Base-by-base conservation (phyloP, 495 filamentous ascomycete species). In the Talaromyces trachyspermus region DNA sequence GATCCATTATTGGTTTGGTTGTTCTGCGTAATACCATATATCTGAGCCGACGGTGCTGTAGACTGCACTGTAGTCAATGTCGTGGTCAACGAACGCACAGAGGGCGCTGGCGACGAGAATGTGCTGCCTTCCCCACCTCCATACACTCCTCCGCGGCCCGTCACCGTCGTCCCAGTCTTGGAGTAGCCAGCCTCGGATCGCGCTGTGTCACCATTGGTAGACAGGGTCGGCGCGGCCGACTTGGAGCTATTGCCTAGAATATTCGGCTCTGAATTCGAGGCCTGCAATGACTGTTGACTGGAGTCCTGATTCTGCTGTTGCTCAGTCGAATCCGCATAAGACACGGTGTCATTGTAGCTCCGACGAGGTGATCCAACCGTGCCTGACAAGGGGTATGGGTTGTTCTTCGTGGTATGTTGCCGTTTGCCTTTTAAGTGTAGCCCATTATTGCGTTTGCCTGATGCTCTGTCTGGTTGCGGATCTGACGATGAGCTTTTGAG, bases 61-160 rank as follows among this genome's bases (percentile, higher is more conserved):
- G 92, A 97, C 61, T 98, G 92, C 39, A 97, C 91, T 0, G 92
- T 98, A 0, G 92, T 98, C 42, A 98, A 76, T 3, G 92, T 97
- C 0, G 92, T 98, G 1, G 92, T 89, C 40, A 98, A 73, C 1
- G 90, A 96, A 44, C 85, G 87, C 20, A 92, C 82, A 4, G 90
- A 96, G 3, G 89, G 90, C 8, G 88, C 84, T 4, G 91, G 92
- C 0, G 92, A 96, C 5, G 90, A 95, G 62, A 95, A 97, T 7
- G 86, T 92, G 75, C 88, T 90, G 55, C 77, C 75, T 54, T 71
- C 87, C 14, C 83, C 85, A 43, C 86, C 88, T 37, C 79, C 75
- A 33, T 74, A 82, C 36, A 85, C 54, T 7, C 76, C 80, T 46
- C 81, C 80, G 10, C 75, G 80, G 0, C 54, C 62, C 22, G 74